Conservation (phyloP, 106 monocot species). For the Allium sativum region DNA sequence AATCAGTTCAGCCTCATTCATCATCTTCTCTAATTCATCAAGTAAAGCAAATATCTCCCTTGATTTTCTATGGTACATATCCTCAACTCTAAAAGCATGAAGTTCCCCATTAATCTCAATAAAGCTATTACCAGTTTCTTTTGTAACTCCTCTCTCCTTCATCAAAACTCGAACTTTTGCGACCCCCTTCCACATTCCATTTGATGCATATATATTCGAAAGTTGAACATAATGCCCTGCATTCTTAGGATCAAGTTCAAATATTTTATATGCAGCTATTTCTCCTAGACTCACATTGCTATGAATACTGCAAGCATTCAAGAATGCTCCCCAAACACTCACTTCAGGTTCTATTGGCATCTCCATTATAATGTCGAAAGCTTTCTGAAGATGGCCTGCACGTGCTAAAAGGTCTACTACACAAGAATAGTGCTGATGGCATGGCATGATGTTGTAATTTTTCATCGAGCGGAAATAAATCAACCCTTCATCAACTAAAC, state of each 20-base stretch:
- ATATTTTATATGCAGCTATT: slow-evolving; percentile 32
- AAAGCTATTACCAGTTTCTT: slow-evolving; percentile 40
- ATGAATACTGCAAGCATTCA: slow-evolving; percentile 60
- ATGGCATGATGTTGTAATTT: slow-evolving; percentile 31
- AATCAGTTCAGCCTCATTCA: slow-evolving; percentile 38
- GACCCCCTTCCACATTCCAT: slow-evolving; percentile 54
- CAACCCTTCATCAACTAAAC: slow-evolving; percentile 52
- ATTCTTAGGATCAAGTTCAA: slow-evolving; percentile 50
- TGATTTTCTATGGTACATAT: slow-evolving; percentile 31
- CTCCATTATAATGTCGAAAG: slow-evolving; percentile 36
- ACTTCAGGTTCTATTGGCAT: slow-evolving; percentile 62
- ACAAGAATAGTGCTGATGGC: slow-evolving; percentile 67
- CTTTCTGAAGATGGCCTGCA: slow-evolving; percentile 42
- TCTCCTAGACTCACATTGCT: slow-evolving; percentile 44
- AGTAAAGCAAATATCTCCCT: slow-evolving; percentile 29
- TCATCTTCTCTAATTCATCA: slow-evolving; percentile 29
- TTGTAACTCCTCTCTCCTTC: slow-evolving; percentile 48
- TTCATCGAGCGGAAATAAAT: slow-evolving; percentile 49
- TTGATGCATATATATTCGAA: slow-evolving; percentile 65
- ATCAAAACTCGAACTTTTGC: slow-evolving; percentile 42
- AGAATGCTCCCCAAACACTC: slow-evolving; percentile 68
- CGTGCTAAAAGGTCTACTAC: slow-evolving; percentile 70
- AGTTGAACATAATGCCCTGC: slow-evolving; percentile 85
- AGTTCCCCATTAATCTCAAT: slow-evolving; percentile 44
- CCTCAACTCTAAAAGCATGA: slow-evolving; percentile 32